Percentiles rank a stretch among this genome's conserved stretches.
These are phyloP conservation scores for Apiospora rasikravindrae DNA, from an alignment of 2,329 filamentous ascomycete species.

Conservation along the genomic window DNA sequence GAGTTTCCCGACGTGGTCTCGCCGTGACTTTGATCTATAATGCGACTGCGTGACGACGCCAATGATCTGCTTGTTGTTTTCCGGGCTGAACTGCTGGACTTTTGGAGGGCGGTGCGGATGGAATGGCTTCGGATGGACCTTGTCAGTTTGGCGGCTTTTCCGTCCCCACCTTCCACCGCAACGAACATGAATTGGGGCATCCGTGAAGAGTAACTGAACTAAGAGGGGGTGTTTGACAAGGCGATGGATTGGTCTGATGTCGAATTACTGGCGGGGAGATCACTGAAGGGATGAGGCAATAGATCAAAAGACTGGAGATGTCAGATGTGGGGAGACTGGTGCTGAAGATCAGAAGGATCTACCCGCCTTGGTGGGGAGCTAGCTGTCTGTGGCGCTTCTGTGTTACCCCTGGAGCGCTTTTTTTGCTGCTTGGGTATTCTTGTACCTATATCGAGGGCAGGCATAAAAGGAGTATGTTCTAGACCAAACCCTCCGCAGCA, in stretches of 20 bases:
- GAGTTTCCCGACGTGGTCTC: background rate
- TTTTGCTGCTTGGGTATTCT: too few relatives aligned
- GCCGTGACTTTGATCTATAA: background rate
- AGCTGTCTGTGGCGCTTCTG: background rate
- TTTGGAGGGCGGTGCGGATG: slow-evolving; percentile 17
- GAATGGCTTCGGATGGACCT: slow-evolving; percentile 17
- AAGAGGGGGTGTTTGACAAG: background rate
- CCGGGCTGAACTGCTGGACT: background rate
- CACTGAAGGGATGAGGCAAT: background rate
- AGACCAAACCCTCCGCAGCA: too few relatives aligned
- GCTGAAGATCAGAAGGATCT: background rate
- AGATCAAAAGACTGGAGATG: background rate
- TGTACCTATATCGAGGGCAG: too few relatives aligned
- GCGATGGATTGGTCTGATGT: too few relatives aligned
- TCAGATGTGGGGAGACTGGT: background rate
- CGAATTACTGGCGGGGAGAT: background rate
- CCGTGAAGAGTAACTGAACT: background rate
- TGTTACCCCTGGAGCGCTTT: background rate
- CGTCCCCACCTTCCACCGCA: background rate
- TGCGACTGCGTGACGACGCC: background rate
- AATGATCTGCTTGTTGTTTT: background rate
- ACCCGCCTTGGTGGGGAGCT: background rate
- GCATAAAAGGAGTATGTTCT: too few relatives aligned
- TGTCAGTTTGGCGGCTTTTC: slow-evolving; percentile 5
- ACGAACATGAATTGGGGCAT: slow-evolving; percentile 19